Base-by-base conservation (phyloP, 371 early-diverging fungal genomes). In the Rhizopus delemar region DNA sequence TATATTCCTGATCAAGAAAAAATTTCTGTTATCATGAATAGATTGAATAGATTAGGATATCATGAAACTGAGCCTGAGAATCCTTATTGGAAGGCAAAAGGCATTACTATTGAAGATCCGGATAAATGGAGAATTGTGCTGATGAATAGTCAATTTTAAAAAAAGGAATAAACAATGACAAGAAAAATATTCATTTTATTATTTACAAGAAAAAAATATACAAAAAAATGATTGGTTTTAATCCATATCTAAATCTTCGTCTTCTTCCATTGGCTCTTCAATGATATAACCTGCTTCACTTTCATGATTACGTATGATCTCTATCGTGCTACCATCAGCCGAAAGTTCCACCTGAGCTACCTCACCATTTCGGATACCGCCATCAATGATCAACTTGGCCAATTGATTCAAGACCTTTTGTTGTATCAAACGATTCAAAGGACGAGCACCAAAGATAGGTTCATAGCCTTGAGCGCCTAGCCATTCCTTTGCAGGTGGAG, bases 401-500 rank as follows among this genome's bases (percentile, higher is more conserved):
- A 94, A 71, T 38, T 92, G 92, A 61, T 92, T 93, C 59, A 94
- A 73, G 15, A 93, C 48, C 48, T 83, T 71, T 69, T 91, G 88
- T 62, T 92, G 91, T 39, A 94, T 88, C 41, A 93, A 78, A 29
- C 95, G 85, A 64, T 93, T 92, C 51, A 92, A 65, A 13, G 91
- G 91, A 32, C 86, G 86, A 11, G 91, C 95, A 68, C 96, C 98
- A 73, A 92, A 96, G 6, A 86, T 81, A 4, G 93, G 91, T 67
- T 90, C 90, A 70, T 93, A 93, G 8, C 93, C 90, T 39, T 86
- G 75, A 5, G 80, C 74, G 8, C 92, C 88, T 35, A 96, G 82
- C 88, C 91, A 90, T 53, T 87, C 74, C 68, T 88, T 89, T 11
- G 93, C 94, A 28, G 71, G 69, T 3, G 82, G 76, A 35, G 83